Conservation (phyloP, 2,329 filamentous ascomycete species). For the Daldinia sp. region DNA sequence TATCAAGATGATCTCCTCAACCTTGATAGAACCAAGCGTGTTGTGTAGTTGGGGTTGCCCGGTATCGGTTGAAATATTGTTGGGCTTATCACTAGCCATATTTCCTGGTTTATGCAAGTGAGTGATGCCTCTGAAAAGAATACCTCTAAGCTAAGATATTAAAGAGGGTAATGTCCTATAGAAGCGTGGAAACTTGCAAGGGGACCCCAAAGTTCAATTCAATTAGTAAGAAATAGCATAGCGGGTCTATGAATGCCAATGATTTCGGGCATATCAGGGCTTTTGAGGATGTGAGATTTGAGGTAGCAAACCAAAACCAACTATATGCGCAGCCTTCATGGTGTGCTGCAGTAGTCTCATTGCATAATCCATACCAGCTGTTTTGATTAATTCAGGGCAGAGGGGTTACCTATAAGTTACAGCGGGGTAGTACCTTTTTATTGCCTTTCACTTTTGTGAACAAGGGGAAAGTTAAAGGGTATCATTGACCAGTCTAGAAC, state of each 20-base stretch:
- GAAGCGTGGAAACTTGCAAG: background rate
- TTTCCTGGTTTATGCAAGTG: background rate
- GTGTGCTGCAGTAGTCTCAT: conserved; percentile 28
- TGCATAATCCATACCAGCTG: conserved; percentile 32
- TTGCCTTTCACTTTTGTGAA: conserved; percentile 2
- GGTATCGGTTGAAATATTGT: conserved; percentile 15
- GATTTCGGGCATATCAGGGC: background rate
- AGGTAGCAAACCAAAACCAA: conserved; percentile 6
- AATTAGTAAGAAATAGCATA: conserved; percentile 23
- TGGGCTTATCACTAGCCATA: conserved; percentile 29
- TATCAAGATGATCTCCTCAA: conserved; percentile 52
- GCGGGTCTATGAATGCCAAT: conserved; percentile 20
- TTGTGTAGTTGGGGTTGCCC: conserved; percentile 9
- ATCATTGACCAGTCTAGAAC: conserved; percentile 44
- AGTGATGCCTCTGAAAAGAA: background rate
- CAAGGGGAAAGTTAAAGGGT: conserved; percentile 39
- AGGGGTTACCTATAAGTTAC: conserved; percentile 10
- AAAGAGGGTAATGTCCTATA: background rate
- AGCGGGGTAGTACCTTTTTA: background rate
- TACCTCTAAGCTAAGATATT: background rate
- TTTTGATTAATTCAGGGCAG: conserved; percentile 15
- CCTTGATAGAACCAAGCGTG: conserved; percentile 37
- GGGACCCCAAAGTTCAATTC: conserved; percentile 12
- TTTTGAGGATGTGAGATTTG: background rate
- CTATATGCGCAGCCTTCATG: conserved; percentile 9